Base-by-base conservation (phyloP, 2,329 filamentous ascomycete genomes). In the Colletotrichum chrysophilum region DNA sequence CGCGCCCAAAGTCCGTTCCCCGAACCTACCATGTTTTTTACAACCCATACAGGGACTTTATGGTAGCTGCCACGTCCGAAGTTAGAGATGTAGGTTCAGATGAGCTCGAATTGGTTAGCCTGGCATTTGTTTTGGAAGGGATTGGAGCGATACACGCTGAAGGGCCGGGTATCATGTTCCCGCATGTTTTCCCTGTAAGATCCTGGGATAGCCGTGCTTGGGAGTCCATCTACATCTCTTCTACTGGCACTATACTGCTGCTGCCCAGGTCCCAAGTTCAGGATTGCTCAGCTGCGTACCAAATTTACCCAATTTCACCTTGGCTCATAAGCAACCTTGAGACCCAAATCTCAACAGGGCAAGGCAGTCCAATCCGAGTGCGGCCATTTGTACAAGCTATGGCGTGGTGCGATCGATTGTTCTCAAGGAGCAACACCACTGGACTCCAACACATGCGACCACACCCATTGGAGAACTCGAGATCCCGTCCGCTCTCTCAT, bases 401-500 rank as follows among this genome's bases (percentile, higher is more conserved):
- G 43, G 43, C 43, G n/a, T 7, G 43, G n/a, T 7, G 43, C n/a
- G n/a, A 52, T 24, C n/a, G 12, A 21, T 52, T 12, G 43, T 52
- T 52, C 43, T 13, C n/a, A 52, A 21, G n/a, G 10, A 52, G 24
- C 34, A 48, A 28, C 26, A 24, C 13, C 21, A 18, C 24, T 16
- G 43, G 4, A 6, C 13, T 7, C 21, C 2, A 28, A 5, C 52
- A 76, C 70, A 74, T 76, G 58, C 74, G 74, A 76, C 60, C 74
- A 76, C 66, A 76, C 74, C 74, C 70, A 66, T 26, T 55, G 70
- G 74, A 76, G 55, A 76, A 70, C 70, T 74, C 70, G 65, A 68
- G 74, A 76, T 76, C 74, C 74, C 70, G 66, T 76, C 74, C 60
- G 74, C 70, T 76, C 74, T 76, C 74, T 68, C 70, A 30, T 74